Conservation (phyloP, 179 eudicot species). For the Nepenthes alata region DNA sequence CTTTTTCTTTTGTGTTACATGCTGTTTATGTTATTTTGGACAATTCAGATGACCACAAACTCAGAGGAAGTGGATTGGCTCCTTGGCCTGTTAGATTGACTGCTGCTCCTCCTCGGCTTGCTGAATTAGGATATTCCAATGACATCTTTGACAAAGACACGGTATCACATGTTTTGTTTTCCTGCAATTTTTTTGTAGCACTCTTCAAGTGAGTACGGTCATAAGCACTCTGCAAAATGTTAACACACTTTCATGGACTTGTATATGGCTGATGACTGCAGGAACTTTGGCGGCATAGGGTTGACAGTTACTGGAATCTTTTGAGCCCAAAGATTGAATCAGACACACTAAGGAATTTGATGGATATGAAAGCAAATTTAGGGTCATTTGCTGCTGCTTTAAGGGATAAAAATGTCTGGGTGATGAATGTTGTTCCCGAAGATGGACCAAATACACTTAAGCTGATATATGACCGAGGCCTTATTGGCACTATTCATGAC, state of each 20-base stretch:
- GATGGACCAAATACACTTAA: constrained; percentile 92
- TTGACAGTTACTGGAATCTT: constrained; percentile 71
- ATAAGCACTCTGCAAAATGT: not conserved
- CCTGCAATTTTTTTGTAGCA: not conserved
- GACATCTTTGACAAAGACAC: constrained; percentile 76
- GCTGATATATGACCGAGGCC: constrained; percentile 79
- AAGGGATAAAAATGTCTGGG: constrained; percentile 89
- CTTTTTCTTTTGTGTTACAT: no score
- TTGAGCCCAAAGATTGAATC: constrained; percentile 66
- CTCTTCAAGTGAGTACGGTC: not conserved
- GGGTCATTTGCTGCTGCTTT: constrained; percentile 97
- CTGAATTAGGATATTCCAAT: constrained; percentile 85
- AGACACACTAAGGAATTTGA: constrained; percentile 70
- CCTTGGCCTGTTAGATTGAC: constrained; percentile 98
- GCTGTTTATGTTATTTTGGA: no score
- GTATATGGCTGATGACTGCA: constrained; percentile 16
- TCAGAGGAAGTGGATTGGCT: constrained; percentile 71
- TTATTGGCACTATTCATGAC: constrained; percentile 73
- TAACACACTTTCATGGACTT: constrained; percentile 6
- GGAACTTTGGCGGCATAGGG: constrained; percentile 81
- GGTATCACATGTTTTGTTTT: constrained; percentile 29
- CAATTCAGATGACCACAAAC: constrained; percentile 65
- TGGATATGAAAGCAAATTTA: constrained; percentile 94
- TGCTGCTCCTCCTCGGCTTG: constrained; percentile 87
- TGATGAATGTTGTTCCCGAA: constrained; percentile 89